Percentiles rank a stretch among this genome's conserved stretches.
These are phyloP conservation scores for Phialophora tarda DNA, from an alignment of 2,329 filamentous ascomycete genomes.

Conservation along the genomic window DNA sequence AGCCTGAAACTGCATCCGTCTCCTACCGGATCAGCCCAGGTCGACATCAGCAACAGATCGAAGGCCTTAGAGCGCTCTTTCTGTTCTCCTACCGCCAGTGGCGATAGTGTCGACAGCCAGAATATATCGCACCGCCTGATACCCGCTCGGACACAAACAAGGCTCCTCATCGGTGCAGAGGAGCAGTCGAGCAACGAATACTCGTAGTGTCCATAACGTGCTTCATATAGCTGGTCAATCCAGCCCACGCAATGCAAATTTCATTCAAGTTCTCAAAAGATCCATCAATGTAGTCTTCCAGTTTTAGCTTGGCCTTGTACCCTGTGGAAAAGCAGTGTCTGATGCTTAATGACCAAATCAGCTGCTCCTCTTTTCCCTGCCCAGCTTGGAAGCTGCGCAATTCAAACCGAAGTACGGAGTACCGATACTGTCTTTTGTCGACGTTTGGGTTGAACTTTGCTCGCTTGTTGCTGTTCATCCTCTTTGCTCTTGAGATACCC, in stretches of 20 bases:
- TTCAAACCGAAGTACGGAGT: too few species aligned
- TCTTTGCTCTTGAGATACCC: not conserved
- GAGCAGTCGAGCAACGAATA: slow-evolving; percentile 3
- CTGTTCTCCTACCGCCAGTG: not conserved
- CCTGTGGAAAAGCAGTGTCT: not conserved
- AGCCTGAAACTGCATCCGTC: not conserved
- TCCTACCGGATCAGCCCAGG: too few species aligned
- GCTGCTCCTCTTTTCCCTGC: too few species aligned
- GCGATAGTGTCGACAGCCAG: not conserved
- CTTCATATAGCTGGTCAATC: not conserved
- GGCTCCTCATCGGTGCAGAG: slow-evolving; percentile 1
- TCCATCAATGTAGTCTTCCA: not conserved
- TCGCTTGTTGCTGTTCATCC: not conserved
- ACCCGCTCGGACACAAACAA: not conserved
- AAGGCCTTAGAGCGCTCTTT: not conserved
- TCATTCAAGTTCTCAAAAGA: not conserved
- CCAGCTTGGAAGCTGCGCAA: too few species aligned
- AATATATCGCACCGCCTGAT: not conserved
- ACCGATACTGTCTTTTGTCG: too few species aligned
- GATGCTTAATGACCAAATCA: too few species aligned
- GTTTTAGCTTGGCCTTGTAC: not conserved
- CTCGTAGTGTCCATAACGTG: slow-evolving; percentile 3
- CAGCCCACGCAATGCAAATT: slow-evolving; percentile 5
- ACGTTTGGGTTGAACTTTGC: not conserved
- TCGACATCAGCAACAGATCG: not conserved